Percentiles rank a stretch among this genome's conserved stretches.
phyloP scores from a whole-genome alignment of 1,284 basidiomycete genomes.

The Tylopilus sp. region DNA sequence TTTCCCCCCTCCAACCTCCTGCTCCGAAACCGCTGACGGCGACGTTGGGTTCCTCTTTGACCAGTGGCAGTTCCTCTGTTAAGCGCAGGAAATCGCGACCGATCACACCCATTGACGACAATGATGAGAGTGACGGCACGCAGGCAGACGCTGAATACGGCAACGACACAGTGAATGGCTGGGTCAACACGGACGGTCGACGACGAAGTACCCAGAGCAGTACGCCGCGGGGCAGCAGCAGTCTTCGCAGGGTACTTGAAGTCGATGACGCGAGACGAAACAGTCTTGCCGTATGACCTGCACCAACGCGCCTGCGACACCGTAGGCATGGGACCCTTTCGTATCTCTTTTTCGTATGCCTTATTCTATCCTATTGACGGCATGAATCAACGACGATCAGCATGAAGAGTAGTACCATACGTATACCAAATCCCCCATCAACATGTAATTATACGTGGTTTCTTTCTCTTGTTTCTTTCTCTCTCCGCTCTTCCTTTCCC shows the following conservation, averaged over 20 bases:
- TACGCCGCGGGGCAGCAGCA: conserved; percentile 22
- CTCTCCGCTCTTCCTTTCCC: not conserved
- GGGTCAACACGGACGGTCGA: conserved; percentile 58
- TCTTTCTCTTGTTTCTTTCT: conserved; percentile 1
- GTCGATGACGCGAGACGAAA: conserved; percentile 34
- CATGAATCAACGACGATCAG: conserved; percentile 14
- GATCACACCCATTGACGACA: conserved; percentile 43
- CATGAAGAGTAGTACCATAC: conserved; percentile 21
- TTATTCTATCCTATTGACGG: conserved; percentile 37
- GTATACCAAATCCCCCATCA: conserved; percentile 14
- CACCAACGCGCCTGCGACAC: conserved; percentile 5
- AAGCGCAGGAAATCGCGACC: conserved; percentile 53
- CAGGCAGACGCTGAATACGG: conserved; percentile 65
- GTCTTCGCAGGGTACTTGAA: conserved; percentile 30
- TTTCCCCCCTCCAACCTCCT: conserved; percentile 27
- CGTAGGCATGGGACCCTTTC: not conserved
- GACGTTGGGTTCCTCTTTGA: conserved; percentile 29
- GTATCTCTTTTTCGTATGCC: conserved; percentile 20
- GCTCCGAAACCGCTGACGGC: conserved; percentile 29
- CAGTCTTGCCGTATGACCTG: conserved; percentile 31
- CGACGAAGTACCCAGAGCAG: conserved; percentile 40
- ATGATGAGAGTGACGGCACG: conserved; percentile 56
- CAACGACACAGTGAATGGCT: conserved; percentile 31
- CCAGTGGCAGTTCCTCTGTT: conserved; percentile 32
- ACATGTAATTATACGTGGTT: conserved; percentile 30